phyloP scores from a whole-genome alignment of 331 rosid species.

The Prunus yedoensis region DNA sequence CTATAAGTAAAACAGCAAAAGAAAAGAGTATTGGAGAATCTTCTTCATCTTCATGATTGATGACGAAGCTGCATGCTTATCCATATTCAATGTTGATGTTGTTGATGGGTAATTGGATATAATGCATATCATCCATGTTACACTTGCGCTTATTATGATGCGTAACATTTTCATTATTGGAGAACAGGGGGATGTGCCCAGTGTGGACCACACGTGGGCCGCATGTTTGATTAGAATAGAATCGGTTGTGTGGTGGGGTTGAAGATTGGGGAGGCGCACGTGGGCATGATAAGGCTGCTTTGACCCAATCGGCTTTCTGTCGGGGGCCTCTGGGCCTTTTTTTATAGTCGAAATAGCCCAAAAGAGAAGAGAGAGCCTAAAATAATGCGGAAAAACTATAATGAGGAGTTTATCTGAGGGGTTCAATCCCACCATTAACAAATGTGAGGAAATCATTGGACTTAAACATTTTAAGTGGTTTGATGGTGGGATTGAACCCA shows the following conservation, averaged over 20 bases:
- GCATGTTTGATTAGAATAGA: conserved; percentile 24
- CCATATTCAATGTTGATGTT: not conserved
- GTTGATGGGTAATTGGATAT: not conserved
- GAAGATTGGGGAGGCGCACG: conserved; percentile 66
- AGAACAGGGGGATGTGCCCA: not conserved
- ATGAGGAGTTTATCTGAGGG: fast-evolving
- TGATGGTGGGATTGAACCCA: too few species aligned
- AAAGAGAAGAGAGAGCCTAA: not conserved
- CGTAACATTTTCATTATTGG: conserved; percentile 20
- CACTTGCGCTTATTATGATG: not conserved
- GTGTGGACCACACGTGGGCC: conserved; percentile 12
- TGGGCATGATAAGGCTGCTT: conserved; percentile 60
- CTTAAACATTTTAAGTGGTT: too few species aligned
- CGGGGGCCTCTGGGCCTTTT: not conserved
- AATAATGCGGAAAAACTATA: too few species aligned
- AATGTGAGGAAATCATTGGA: too few species aligned
- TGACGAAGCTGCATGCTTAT: not conserved
- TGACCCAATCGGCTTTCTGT: conserved; percentile 42
- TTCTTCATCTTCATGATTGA: not conserved
- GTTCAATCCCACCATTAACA: too few species aligned
- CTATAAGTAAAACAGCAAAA: too few species aligned
- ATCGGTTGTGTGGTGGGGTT: conserved; percentile 57
- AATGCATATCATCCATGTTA: not conserved
- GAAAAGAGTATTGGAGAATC: too few species aligned
- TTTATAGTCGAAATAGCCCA: not conserved